A percentile compares a stretch with the other conserved stretches of the same genome.
These are phyloP conservation scores for Dispira parvispora DNA, from an alignment of 192 early-diverging fungal species.

Conservation along the genomic window DNA sequence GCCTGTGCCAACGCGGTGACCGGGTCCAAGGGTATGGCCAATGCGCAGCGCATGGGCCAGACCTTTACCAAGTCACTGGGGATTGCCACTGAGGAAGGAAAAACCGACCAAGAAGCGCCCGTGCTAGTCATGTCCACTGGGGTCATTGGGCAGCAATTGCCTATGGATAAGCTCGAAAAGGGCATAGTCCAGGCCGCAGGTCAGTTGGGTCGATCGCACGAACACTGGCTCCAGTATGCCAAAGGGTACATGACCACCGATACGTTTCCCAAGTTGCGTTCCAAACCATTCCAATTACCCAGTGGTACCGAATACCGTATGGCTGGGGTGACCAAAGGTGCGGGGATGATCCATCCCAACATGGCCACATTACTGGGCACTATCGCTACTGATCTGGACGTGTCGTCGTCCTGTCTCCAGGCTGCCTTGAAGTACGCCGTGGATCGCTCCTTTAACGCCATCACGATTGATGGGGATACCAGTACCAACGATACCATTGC, in stretches of 20 bases:
- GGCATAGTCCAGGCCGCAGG: conserved; percentile 37
- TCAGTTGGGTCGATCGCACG: conserved; percentile 35
- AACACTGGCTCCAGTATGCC: conserved; percentile 64
- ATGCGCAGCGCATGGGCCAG: conserved; percentile 52
- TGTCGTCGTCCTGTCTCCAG: conserved; percentile 45
- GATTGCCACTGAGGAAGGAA: not conserved
- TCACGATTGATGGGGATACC: conserved; percentile 91
- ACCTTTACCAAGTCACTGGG: conserved; percentile 18
- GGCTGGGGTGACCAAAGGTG: conserved; percentile 92
- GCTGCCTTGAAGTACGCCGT: conserved; percentile 61
- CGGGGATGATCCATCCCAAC: conserved; percentile 97
- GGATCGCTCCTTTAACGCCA: conserved; percentile 88
- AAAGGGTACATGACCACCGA: conserved; percentile 95
- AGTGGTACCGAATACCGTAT: conserved; percentile 44
- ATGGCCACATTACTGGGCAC: conserved; percentile 90
- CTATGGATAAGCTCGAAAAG: conserved; percentile 60
- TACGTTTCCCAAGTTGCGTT: conserved; percentile 87
- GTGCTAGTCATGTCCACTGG: conserved; percentile 90
- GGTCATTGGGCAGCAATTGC: conserved; percentile 84
- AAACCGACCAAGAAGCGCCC: conserved; percentile 3
- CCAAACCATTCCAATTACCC: conserved; percentile 31
- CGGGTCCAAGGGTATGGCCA: conserved; percentile 58
- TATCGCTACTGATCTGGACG: conserved; percentile 67
- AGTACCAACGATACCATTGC: conserved; percentile 91
- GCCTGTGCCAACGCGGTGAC: conserved; percentile 97